A percentile compares a stretch with the other conserved stretches of the same genome.
Conservation (phyloP, 2,329 filamentous ascomycete genomes). For the Nothopassalora personata region DNA sequence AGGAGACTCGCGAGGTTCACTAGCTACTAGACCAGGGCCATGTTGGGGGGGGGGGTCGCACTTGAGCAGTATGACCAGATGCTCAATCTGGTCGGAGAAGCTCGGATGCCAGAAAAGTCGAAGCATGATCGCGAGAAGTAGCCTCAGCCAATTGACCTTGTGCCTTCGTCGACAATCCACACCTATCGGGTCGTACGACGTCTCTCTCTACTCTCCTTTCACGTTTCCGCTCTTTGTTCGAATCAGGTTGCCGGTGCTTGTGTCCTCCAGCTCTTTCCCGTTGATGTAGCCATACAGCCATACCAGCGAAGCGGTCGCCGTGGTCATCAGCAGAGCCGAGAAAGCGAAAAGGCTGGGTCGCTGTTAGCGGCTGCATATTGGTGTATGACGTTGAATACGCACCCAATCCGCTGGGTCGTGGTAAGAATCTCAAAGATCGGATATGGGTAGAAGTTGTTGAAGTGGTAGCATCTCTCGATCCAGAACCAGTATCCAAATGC, state of each 20-base stretch:
- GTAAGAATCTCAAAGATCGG: constrained; percentile 69
- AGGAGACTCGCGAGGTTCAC: no score
- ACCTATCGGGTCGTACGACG: not conserved
- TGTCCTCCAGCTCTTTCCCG: constrained; percentile 36
- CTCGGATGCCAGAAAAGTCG: no score
- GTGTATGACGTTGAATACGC: constrained; percentile 3
- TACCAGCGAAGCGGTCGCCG: constrained; percentile 63
- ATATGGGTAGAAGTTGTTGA: constrained; percentile 76
- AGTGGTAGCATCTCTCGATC: constrained; percentile 65
- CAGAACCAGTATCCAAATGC: constrained; percentile 70
- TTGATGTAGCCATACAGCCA: constrained; percentile 65
- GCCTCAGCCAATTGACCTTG: no score
- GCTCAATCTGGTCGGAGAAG: no score
- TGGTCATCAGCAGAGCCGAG: constrained; percentile 62
- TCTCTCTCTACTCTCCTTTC: constrained; percentile 20
- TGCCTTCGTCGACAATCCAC: not conserved
- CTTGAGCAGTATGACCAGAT: no score
- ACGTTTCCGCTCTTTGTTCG: constrained; percentile 23
- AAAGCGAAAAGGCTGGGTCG: constrained; percentile 38
- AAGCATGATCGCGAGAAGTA: no score
- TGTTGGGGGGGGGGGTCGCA: no score
- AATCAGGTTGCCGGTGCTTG: constrained; percentile 8
- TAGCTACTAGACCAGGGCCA: no score
- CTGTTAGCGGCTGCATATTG: not conserved
- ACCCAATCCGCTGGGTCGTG: constrained; percentile 58